Conservation (phyloP, 2,329 filamentous ascomycete genomes). For the Ophiocordyceps sinensis region DNA sequence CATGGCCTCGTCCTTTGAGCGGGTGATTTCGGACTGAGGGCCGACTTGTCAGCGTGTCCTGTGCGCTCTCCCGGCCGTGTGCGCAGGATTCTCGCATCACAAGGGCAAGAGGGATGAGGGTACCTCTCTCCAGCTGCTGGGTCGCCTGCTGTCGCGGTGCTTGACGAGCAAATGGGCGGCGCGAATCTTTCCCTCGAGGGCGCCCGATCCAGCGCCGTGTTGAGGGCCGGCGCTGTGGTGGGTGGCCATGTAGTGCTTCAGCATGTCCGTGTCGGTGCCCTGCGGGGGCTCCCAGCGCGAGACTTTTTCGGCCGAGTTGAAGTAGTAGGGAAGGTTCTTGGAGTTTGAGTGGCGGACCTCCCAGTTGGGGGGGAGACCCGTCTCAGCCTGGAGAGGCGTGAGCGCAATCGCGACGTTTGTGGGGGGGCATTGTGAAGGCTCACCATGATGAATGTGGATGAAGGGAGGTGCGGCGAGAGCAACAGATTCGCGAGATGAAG, state of each 20-base stretch:
- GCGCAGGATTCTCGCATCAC: background rate
- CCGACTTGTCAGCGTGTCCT: conserved; percentile 1
- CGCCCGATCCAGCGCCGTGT: conserved; percentile 22
- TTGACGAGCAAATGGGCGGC: conserved; percentile 89
- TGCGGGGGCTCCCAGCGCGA: conserved; percentile 91
- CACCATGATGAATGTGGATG: background rate
- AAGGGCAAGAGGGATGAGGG: background rate
- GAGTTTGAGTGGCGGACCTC: conserved; percentile 97
- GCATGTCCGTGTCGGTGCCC: conserved; percentile 77
- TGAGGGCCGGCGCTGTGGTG: conserved; percentile 54
- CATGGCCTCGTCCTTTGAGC: conserved; percentile 75
- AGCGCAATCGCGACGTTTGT: background rate
- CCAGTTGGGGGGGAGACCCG: conserved; percentile 75
- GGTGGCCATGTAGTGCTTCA: conserved; percentile 86
- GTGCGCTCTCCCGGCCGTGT: background rate
- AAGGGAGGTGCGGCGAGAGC: background rate
- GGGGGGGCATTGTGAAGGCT: background rate
- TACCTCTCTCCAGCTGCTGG: conserved; percentile 81
- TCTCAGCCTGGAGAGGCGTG: conserved; percentile 39
- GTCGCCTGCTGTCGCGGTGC: conserved; percentile 75
- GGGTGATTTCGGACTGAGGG: conserved; percentile 58
- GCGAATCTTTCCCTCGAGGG: conserved; percentile 70
- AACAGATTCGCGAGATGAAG: background rate
- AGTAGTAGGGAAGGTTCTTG: conserved; percentile 98
- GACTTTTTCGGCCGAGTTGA: conserved; percentile 73